Evolutionary conservation across 2,329 filamentous ascomycete species (phyloP).

Genomic region (Diaporthe vexans): DNA sequence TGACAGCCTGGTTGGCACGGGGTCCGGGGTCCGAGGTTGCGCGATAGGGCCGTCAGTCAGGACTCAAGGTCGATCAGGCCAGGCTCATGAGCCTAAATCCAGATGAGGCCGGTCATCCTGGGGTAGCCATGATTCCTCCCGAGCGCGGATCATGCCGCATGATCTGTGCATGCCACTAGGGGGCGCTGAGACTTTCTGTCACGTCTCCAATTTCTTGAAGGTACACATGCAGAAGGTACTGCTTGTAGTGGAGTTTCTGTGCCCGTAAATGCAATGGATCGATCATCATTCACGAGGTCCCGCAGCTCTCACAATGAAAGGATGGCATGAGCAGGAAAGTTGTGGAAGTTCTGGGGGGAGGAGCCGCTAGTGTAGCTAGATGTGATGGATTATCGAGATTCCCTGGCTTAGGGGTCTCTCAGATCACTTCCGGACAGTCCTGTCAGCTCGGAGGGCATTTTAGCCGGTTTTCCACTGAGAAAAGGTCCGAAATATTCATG

Average conservation of each 20-base stretch:
- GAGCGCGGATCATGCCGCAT: constrained; percentile 22
- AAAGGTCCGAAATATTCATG: neutral
- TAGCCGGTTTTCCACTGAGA: neutral
- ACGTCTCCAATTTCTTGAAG: neutral
- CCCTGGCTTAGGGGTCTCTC: neutral
- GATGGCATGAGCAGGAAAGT: neutral
- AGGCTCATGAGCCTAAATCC: neutral
- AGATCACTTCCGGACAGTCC: neutral
- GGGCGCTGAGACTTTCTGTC: neutral
- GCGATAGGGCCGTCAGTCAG: neutral
- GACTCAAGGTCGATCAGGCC: constrained; percentile 20
- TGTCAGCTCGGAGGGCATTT: neutral
- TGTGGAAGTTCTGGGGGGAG: too few relatives aligned
- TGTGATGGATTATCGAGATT: neutral
- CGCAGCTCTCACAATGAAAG: neutral
- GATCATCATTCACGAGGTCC: neutral
- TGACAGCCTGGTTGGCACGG: constrained; percentile 3
- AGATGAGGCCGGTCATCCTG: neutral
- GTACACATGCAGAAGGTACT: neutral
- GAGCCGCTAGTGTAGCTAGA: neutral
- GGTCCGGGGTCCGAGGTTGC: neutral
- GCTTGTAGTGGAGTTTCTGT: neutral
- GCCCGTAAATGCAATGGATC: neutral
- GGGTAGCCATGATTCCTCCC: neutral
- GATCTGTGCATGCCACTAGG: constrained; percentile 12